Evolutionary conservation across 352 stramenopile species (phyloP), one percentile per base, ranked within the genome.

Genomic region (Thraustochytrium striatum): DNA sequence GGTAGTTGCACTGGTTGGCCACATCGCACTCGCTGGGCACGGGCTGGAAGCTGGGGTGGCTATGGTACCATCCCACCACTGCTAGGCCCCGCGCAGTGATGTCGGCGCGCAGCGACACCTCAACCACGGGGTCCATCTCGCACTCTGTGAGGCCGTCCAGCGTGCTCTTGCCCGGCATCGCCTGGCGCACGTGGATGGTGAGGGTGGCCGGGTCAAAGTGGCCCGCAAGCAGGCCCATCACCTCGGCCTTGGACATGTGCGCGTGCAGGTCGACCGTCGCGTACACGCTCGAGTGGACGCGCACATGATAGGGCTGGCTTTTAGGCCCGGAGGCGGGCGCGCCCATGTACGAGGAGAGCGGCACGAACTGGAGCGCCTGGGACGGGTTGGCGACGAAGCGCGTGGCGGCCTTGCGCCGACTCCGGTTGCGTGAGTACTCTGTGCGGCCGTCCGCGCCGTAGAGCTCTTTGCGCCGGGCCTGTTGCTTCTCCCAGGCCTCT

Each of bases 1-100:
- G 93, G 81, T 97, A 97, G 73, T 87, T 95, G 9, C 85, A 86
- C 84, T 98, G 93, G 81, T 98, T 98, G 69, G 95, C 89, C 81
- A 97, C 96, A 70, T 98, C 93, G 41, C 90, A 92, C 59, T 97
- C 85, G 0, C 89, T 96, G 16, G 93, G 93, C 82, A 96, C 90
- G 1, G 93, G 91, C 21, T 91, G 87, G 85, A 98, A 98, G 33
- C 87, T 89, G 13, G 93, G 93, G 82, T 98, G 93, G 8, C 89
- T 96, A 83, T 98, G 93, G 73, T 98, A 98, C 93, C 93, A 98
- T 2, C 93, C 93, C 2, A 97, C 91, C 53, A 97, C 91, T 69
- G 93, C 89, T 2, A 97, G 81, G 61, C 92, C 85, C 1, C 91
- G 87, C 47, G 93, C 90, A 78, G 88, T 79, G 82, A 97, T 97